Evolutionary conservation across 2,329 filamentous ascomycete species (phyloP).

Genomic region (Cladobotryum mycophilum): DNA sequence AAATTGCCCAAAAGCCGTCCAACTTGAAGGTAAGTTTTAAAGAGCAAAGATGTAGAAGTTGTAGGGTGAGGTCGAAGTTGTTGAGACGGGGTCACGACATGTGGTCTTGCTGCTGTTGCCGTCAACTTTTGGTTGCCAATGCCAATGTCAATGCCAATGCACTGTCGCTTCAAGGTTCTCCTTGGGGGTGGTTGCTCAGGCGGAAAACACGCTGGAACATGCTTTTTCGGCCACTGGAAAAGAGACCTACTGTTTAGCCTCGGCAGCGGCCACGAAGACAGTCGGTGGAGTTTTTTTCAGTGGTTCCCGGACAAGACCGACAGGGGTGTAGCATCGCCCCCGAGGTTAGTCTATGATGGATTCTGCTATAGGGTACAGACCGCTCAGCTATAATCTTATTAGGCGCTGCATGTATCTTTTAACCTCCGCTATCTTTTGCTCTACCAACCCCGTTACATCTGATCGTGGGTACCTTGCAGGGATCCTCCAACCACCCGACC

Average conservation of each 20-base stretch:
- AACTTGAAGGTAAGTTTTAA: neutral
- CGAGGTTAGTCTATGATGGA: slow-evolving; percentile 15
- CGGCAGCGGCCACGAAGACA: slow-evolving; percentile 8
- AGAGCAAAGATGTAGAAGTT: neutral
- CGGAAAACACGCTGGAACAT: neutral
- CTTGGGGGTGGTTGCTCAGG: slow-evolving; percentile 2
- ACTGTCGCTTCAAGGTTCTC: neutral
- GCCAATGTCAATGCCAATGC: too few species aligned
- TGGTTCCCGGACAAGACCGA: neutral
- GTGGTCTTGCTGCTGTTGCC: slow-evolving; percentile 11
- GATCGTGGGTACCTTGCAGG: slow-evolving; percentile 8
- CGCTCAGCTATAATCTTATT: neutral
- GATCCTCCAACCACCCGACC: neutral
- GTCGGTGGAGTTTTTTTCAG: neutral
- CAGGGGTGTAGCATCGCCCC: slow-evolving; percentile 5
- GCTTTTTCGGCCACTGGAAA: slow-evolving; percentile 11
- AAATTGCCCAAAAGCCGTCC: too few species aligned
- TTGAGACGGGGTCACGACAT: slow-evolving; percentile 14
- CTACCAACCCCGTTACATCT: slow-evolving; percentile 5
- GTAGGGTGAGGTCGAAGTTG: neutral
- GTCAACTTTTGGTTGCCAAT: slow-evolving; percentile 8
- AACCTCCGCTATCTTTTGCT: slow-evolving; percentile 12
- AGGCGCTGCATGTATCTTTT: neutral
- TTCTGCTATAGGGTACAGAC: slow-evolving; percentile 5
- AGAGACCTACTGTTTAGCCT: slow-evolving; percentile 14